Evolutionary conservation across 495 filamentous ascomycete genomes (phyloP).

Genomic region (Aspergillus mulundensis): DNA sequence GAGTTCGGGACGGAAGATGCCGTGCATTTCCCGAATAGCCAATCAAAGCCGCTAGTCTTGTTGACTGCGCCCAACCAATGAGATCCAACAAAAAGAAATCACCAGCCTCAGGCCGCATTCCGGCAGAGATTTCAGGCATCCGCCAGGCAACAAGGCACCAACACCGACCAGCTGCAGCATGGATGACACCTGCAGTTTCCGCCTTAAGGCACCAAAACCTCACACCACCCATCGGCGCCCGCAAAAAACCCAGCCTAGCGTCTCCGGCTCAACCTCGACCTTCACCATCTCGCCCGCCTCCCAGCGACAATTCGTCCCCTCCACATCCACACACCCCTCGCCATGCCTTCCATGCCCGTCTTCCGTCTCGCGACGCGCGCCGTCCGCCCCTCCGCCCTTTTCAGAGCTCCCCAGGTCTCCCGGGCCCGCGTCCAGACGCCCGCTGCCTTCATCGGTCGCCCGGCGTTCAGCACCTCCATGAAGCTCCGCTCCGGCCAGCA

Average conservation of each 20-base stretch:
- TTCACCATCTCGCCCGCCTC: constrained; percentile 34
- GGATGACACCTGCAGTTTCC: neutral
- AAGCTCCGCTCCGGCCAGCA: constrained; percentile 54
- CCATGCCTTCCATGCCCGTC: constrained; percentile 65
- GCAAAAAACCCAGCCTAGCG: constrained; percentile 44
- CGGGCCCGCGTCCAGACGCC: constrained; percentile 54
- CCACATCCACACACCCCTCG: constrained; percentile 23
- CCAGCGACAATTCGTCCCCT: constrained; percentile 27
- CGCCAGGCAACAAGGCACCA: constrained; percentile 8
- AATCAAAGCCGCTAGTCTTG: neutral
- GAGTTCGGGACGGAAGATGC: neutral
- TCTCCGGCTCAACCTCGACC: constrained; percentile 31
- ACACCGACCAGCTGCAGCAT: constrained; percentile 10
- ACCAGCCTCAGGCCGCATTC: constrained; percentile 33
- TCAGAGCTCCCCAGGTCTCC: constrained; percentile 54
- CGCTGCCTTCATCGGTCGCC: constrained; percentile 46
- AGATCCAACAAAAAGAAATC: constrained; percentile 24
- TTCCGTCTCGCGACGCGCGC: constrained; percentile 68
- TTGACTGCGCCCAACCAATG: constrained; percentile 23
- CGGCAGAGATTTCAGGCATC: constrained; percentile 17
- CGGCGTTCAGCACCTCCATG: constrained; percentile 66
- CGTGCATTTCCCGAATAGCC: neutral
- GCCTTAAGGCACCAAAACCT: constrained; percentile 29
- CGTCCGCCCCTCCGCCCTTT: constrained; percentile 57
- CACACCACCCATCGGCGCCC: constrained; percentile 40